Evolutionary conservation across 2,329 filamentous ascomycete genomes (phyloP).

Genomic region (Myriosclerotinia duriaeana): DNA sequence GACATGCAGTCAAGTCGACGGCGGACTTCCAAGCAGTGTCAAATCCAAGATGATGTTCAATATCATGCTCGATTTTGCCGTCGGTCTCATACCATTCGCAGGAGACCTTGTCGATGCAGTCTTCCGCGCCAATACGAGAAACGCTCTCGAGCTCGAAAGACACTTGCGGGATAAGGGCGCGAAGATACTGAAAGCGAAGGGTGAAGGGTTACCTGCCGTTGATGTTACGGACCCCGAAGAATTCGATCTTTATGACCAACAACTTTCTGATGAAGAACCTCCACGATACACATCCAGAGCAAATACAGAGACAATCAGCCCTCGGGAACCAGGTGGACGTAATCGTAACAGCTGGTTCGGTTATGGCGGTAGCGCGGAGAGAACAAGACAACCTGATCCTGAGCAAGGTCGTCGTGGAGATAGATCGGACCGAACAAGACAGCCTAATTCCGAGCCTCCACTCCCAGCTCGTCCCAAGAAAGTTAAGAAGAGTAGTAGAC

Average conservation of each 20-base stretch:
- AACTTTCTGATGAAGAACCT: conserved; percentile 35
- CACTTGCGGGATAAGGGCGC: conserved; percentile 68
- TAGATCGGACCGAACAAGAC: neutral
- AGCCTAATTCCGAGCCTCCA: neutral
- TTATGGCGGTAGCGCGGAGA: conserved; percentile 37
- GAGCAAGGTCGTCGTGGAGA: conserved; percentile 31
- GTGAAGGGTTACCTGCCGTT: conserved; percentile 48
- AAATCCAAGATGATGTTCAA: conserved; percentile 77
- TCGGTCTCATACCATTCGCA: conserved; percentile 72
- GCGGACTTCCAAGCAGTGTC: conserved; percentile 65
- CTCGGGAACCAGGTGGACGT: conserved; percentile 22
- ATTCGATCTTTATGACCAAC: conserved; percentile 44
- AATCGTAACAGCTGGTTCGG: conserved; percentile 38
- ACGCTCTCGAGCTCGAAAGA: conserved; percentile 64
- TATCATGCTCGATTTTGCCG: conserved; percentile 68
- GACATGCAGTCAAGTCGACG: conserved; percentile 71
- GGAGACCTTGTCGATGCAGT: conserved; percentile 72
- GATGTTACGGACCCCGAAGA: conserved; percentile 55
- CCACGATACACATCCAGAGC: conserved; percentile 35
- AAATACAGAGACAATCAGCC: conserved; percentile 26
- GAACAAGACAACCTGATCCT: conserved; percentile 38
- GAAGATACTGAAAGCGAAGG: conserved; percentile 51
- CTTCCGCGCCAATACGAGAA: conserved; percentile 74
- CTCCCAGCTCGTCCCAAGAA: conserved; percentile 17
- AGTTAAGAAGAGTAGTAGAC: conserved; percentile 20